Evolutionary conservation across 2,329 filamentous ascomycete species (phyloP).

Genomic region (Arachnopeziza araneosa): DNA sequence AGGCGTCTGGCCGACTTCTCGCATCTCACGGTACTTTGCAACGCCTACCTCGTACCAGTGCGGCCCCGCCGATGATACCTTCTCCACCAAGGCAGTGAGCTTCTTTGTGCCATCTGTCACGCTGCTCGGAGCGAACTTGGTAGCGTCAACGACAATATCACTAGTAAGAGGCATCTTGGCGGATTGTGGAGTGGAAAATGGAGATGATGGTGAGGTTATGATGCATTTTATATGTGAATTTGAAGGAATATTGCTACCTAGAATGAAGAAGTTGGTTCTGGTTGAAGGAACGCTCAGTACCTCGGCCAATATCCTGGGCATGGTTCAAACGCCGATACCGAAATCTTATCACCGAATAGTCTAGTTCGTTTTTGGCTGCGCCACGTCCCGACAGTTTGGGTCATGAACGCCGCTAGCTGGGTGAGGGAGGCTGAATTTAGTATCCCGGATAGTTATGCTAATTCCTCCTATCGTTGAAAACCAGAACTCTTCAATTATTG

Average conservation of each 20-base stretch:
- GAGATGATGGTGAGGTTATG: not conserved
- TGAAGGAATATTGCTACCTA: not conserved
- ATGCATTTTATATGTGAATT: not conserved
- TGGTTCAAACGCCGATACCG: not conserved
- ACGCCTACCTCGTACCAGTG: slow-evolving; percentile 52
- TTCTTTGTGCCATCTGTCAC: slow-evolving; percentile 36
- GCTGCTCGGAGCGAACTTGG: slow-evolving; percentile 38
- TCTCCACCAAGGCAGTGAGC: slow-evolving; percentile 35
- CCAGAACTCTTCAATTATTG: no score
- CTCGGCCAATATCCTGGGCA: not conserved
- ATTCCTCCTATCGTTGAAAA: no score
- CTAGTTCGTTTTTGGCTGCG: not conserved
- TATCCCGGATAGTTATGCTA: no score
- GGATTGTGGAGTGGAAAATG: slow-evolving; percentile 14
- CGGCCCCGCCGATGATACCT: slow-evolving; percentile 32
- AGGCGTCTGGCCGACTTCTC: slow-evolving; percentile 46
- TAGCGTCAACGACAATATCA: slow-evolving; percentile 37
- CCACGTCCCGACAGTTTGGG: not conserved
- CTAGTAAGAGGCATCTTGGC: slow-evolving; percentile 32
- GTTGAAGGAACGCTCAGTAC: not conserved
- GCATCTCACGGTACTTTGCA: slow-evolving; percentile 47
- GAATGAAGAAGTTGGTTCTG: not conserved
- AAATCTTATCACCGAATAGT: not conserved
- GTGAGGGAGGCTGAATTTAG: no score
- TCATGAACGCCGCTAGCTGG: not conserved